Percentiles rank a stretch among this genome's conserved stretches.
phyloP scores from a whole-genome alignment of 495 filamentous ascomycete species.

The Hypomontagnella submonticulosa region DNA sequence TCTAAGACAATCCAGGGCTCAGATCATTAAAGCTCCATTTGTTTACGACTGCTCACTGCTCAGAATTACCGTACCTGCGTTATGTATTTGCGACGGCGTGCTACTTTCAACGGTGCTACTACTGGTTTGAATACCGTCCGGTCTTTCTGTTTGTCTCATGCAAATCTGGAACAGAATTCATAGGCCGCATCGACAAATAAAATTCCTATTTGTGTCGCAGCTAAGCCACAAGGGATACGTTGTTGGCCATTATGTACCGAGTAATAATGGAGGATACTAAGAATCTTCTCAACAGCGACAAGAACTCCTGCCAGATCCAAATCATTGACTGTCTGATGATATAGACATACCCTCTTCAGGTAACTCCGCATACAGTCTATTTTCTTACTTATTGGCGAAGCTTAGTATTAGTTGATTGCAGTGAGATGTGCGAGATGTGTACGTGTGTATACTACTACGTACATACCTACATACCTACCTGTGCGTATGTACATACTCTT shows the following conservation, averaged over 20 bases:
- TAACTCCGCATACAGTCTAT: background rate
- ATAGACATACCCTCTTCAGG: background rate
- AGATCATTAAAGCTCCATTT: conserved; percentile 36
- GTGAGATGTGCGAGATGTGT: no score
- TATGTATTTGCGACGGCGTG: background rate
- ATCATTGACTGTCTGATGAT: background rate
- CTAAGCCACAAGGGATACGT: conserved; percentile 32
- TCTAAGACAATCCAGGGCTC: conserved; percentile 34
- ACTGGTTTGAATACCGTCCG: conserved; percentile 13
- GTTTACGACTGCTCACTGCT: conserved; percentile 3
- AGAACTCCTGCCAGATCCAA: conserved; percentile 5
- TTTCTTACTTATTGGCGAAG: background rate
- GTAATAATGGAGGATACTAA: conserved; percentile 6
- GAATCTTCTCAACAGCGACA: background rate
- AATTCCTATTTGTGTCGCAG: conserved; percentile 30
- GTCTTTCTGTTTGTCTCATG: conserved; percentile 4
- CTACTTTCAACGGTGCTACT: conserved; percentile 13
- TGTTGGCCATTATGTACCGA: conserved; percentile 21
- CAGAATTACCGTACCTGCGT: background rate
- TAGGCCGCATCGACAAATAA: conserved; percentile 23
- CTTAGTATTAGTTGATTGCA: no score
- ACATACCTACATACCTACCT: background rate
- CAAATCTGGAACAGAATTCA: conserved; percentile 13
- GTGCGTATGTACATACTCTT: background rate
- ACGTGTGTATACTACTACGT: background rate